Conservation (phyloP, 345 rosid genomes). For the Citrus australasica region DNA sequence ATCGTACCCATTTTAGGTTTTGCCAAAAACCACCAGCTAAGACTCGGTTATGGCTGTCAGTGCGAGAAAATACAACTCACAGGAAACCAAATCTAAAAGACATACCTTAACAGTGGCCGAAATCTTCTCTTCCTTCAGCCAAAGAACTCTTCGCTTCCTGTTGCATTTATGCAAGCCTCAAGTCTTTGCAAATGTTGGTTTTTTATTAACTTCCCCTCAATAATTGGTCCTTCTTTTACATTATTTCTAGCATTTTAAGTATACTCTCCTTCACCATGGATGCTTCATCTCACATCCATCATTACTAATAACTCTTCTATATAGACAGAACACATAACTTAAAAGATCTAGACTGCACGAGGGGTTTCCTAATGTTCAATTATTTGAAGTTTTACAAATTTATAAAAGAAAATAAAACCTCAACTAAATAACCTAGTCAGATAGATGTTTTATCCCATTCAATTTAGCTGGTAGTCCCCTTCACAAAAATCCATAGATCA, state of each 20-base stretch:
- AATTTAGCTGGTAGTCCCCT: too few relatives aligned
- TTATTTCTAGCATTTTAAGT: background rate
- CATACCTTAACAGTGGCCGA: background rate
- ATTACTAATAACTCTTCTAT: background rate
- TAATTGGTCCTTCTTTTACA: background rate
- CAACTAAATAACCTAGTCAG: background rate
- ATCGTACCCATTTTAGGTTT: background rate
- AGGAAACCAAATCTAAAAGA: background rate
- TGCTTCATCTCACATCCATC: background rate
- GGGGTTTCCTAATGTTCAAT: background rate
- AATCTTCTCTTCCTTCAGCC: background rate
- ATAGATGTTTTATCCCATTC: background rate
- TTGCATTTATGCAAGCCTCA: background rate
- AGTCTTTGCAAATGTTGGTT: background rate
- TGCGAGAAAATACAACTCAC: background rate
- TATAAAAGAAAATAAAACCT: background rate
- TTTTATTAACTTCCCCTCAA: background rate
- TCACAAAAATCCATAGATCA: too few relatives aligned
- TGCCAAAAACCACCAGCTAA: background rate
- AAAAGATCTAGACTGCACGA: background rate
- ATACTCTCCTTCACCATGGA: background rate
- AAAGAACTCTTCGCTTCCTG: background rate
- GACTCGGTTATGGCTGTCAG: background rate
- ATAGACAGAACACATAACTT: background rate
- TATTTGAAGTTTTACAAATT: too few relatives aligned